Evolutionary conservation across 208 protist genomes (phyloP), one percentile per base, ranked within the genome.

Genomic region (Entamoeba histolytica): DNA sequence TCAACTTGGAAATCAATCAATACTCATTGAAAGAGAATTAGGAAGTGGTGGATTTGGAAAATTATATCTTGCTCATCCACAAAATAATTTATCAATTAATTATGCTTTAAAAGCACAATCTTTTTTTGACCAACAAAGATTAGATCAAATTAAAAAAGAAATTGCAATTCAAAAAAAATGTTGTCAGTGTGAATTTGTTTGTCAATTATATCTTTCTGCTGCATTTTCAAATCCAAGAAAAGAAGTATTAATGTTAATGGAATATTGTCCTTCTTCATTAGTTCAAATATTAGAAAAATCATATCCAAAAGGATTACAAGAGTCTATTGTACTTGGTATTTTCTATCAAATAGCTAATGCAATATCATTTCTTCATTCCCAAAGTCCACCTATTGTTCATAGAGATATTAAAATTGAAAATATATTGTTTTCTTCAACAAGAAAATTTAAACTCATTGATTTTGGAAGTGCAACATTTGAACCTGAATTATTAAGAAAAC

Each of bases 391-490:
- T 51, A 51, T 94, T 17, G 23, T 61, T 31, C 93, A 94, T 23
- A 91, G 93, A 49, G 93, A 94, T 39, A 93, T 94, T 31, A 94
- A 94, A 50, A 12, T 94, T 14, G 92, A 93, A 93, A 93, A 93
- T 51, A 52, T 61, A n/a, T 61, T 93, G 2, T 93, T 51, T 28
- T 87, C 47, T 31, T 23, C 6, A 52, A 31, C 92, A 23, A 61
- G 35, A 49, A 69, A 92, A 14, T 94, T 57, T 49, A 94, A 94
- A 78, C 23, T 94, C 0, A 87, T 93, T 92, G 94, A 94, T 49
- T 94, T 94, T 94, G 94, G 94, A 35, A 52, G 31, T 44, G 19
- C 92, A n/a, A 94, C 50, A 55, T n/a, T 31, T 35, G 51, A 49
- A 61, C 0, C 7, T 49, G 19, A n/a, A 15, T n/a, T 51, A 14